Conservation (phyloP, 2,329 filamentous ascomycete species). For the Blastomyces gilchristii region DNA sequence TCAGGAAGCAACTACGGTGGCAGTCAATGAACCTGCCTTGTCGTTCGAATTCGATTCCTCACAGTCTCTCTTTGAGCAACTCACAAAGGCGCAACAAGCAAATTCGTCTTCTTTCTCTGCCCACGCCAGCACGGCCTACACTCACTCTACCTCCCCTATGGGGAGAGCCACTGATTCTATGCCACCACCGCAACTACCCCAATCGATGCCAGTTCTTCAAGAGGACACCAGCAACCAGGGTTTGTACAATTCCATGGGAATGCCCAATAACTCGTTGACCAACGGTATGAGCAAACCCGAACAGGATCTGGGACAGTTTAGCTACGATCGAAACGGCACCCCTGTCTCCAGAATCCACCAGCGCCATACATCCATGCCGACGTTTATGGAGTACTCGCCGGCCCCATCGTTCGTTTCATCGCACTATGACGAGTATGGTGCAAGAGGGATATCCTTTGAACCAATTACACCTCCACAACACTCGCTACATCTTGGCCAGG, state of each 20-base stretch:
- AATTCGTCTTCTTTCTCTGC: constrained; percentile 94
- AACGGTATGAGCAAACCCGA: constrained; percentile 78
- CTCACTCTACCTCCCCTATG: constrained; percentile 77
- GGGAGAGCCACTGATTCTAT: constrained; percentile 80
- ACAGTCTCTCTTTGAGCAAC: constrained; percentile 96
- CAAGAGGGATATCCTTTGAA: constrained; percentile 90
- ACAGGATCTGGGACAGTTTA: constrained; percentile 65
- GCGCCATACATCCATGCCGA: constrained; percentile 95
- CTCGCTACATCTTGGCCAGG: constrained; percentile 64
- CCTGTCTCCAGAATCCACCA: constrained; percentile 75
- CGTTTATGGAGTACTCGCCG: constrained; percentile 95
- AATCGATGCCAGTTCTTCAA: constrained; percentile 46
- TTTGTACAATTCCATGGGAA: constrained; percentile 61
- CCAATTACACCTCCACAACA: constrained; percentile 94
- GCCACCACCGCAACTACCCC: constrained; percentile 74
- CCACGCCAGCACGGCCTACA: constrained; percentile 58
- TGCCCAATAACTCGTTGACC: constrained; percentile 60
- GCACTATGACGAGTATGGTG: constrained; percentile 96
- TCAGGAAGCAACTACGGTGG: constrained; percentile 92
- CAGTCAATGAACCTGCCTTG: constrained; percentile 89
- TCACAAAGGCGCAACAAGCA: constrained; percentile 97
- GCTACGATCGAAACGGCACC: constrained; percentile 87
- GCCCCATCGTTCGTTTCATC: constrained; percentile 98
- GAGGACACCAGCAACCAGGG: constrained; percentile 56
- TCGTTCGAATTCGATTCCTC: constrained; percentile 99